Evolutionary conservation across 108 stramenopile genomes (phyloP).

Genomic region (Skeletonema grethae): DNA sequence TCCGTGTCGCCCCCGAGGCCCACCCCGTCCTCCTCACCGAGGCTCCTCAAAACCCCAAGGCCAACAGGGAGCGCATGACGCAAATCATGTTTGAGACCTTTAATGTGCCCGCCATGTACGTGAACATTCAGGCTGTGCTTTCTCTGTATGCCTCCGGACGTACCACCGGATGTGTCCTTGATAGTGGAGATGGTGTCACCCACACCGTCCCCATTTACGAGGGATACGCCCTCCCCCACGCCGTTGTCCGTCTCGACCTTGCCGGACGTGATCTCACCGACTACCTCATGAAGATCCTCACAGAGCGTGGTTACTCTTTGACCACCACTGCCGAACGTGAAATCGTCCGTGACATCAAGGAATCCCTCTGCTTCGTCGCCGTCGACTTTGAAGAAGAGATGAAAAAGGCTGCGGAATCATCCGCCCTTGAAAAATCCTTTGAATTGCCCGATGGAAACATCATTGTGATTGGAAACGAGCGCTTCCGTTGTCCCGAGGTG

Average conservation of each 20-base stretch:
- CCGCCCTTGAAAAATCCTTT: conserved; percentile 92
- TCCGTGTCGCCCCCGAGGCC: conserved; percentile 95
- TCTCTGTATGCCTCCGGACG: conserved; percentile 93
- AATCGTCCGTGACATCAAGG: conserved; percentile 95
- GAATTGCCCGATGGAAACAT: conserved; percentile 95
- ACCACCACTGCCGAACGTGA: conserved; percentile 95
- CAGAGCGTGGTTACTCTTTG: conserved; percentile 92
- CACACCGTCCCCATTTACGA: conserved; percentile 97
- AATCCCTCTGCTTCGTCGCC: conserved; percentile 89
- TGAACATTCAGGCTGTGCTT: conserved; percentile 99
- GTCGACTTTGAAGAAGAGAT: conserved; percentile 93
- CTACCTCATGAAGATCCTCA: conserved; percentile 94
- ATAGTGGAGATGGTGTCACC: conserved; percentile 93
- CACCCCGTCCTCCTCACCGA: conserved; percentile 99
- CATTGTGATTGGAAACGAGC: conserved; percentile 93
- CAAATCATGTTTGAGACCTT: conserved; percentile 99
- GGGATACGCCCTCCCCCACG: conserved; percentile 96
- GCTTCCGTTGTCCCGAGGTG: conserved; percentile 94
- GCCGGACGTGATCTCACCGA: conserved; percentile 95
- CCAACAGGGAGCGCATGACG: conserved; percentile 99
- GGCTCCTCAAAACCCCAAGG: conserved; percentile 99
- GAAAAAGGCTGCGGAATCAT: conserved; percentile 93
- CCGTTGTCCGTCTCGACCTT: conserved; percentile 92
- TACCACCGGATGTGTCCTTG: conserved; percentile 96
- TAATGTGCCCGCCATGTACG: conserved; percentile 99